Percentiles rank a stretch among this genome's conserved stretches.
Evolutionary conservation across 805 yeast genomes (phyloP).

Genomic region (Yarrowia hollandica): DNA sequence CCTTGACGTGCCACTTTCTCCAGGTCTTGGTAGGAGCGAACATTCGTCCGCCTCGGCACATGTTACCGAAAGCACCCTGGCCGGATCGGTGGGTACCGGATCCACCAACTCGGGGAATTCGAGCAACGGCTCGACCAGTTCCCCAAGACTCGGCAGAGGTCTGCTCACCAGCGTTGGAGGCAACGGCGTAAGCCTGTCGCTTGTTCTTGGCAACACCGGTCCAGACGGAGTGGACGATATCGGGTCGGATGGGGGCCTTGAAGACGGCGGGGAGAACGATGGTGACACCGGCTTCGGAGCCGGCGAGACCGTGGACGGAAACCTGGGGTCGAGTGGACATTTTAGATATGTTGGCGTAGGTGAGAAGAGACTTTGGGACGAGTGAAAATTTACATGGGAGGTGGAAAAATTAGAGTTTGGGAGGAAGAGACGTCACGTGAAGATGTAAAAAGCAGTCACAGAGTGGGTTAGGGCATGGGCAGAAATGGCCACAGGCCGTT

Average conservation of each 20-base stretch:
- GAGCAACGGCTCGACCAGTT: slow-evolving; percentile 99
- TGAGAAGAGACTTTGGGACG: neutral
- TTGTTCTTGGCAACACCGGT: slow-evolving; percentile 99
- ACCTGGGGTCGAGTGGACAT: slow-evolving; percentile 83
- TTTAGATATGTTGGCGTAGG: neutral
- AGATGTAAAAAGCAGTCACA: neutral
- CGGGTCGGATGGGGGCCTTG: slow-evolving; percentile 99
- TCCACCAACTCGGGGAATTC: slow-evolving; percentile 99
- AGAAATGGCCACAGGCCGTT: too few relatives aligned
- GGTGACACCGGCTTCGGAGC: slow-evolving; percentile 81
- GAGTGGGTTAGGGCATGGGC: too few relatives aligned
- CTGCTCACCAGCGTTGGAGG: slow-evolving; percentile 99
- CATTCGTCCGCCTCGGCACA: slow-evolving; percentile 99
- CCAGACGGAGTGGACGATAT: slow-evolving; percentile 98
- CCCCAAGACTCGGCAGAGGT: slow-evolving; percentile 99
- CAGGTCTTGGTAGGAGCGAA: slow-evolving; percentile 99
- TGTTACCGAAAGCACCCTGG: slow-evolving; percentile 99
- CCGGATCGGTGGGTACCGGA: slow-evolving; percentile 99
- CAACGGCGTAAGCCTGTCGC: slow-evolving; percentile 99
- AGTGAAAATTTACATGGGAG: neutral
- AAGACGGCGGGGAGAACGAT: slow-evolving; percentile 97
- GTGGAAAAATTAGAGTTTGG: neutral
- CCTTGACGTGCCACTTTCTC: slow-evolving; percentile 99
- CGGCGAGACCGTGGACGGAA: slow-evolving; percentile 84
- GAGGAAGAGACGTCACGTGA: neutral